These are phyloP conservation scores for Pseudisothecium myosuroides DNA, from an alignment of 225 moss, liverwort and hornwort genomes.

Conservation along the genomic window DNA sequence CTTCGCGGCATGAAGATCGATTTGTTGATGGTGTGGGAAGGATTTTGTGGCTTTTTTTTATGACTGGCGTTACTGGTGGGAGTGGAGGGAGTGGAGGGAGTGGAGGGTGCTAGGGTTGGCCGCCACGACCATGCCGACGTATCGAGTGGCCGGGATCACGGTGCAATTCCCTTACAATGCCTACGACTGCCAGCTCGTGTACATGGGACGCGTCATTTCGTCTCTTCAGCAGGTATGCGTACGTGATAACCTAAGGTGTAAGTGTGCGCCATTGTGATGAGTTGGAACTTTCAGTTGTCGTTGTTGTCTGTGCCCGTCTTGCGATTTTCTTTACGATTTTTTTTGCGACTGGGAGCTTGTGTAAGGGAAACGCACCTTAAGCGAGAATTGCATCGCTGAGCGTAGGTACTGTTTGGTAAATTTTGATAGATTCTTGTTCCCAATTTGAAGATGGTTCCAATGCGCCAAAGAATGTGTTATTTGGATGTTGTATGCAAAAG, in stretches of 20 bases:
- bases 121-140: conserved; percentile 52
- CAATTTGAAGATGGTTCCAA: neutral
- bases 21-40: neutral
- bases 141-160: conserved; percentile 61
- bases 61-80: neutral
- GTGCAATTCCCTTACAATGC: conserved; percentile 91
- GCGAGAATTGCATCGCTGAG: neutral
- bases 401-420: neutral
- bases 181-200: conserved; percentile 98
- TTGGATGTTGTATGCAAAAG: neutral
- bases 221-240: conserved; percentile 71
- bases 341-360: neutral
- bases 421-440: neutral
- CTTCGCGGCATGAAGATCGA: neutral
- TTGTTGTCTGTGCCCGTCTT: neutral
- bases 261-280: neutral
- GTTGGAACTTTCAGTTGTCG: neutral
- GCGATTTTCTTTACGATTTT: neutral
- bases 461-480: neutral
- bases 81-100: neutral
- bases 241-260: neutral
- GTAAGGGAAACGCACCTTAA: neutral
- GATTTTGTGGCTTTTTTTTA: neutral
- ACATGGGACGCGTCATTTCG: conserved; percentile 93
- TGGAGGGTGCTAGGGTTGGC: neutral